These are phyloP conservation scores for Phytopythium vexans DNA, from an alignment of 352 stramenopile species.

Conservation along the genomic window DNA sequence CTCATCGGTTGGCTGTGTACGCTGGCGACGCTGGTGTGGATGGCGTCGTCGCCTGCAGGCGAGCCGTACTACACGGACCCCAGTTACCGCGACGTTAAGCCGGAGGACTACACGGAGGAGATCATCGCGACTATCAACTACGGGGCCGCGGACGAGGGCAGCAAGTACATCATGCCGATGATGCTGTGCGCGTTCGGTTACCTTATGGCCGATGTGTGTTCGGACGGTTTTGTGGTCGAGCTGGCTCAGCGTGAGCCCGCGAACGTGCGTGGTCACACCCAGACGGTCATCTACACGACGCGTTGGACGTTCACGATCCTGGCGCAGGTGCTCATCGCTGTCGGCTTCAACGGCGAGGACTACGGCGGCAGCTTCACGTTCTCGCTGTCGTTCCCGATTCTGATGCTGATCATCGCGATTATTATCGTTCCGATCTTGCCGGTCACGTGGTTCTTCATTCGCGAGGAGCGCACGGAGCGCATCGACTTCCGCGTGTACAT, in stretches of 20 bases:
- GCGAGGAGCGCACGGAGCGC: conserved; percentile 24
- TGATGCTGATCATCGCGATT: conserved; percentile 38
- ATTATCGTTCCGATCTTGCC: conserved; percentile 27
- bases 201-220: conserved; percentile 41
- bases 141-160: conserved; percentile 23
- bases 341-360: conserved; percentile 47
- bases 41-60: conserved; percentile 27
- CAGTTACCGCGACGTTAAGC: conserved; percentile 29
- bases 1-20: conserved; percentile 42
- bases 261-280: conserved; percentile 36
- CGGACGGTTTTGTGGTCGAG: conserved; percentile 48
- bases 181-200: conserved; percentile 45
- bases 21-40: conserved; percentile 34
- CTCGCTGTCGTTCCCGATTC: conserved; percentile 33
- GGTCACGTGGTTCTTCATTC: conserved; percentile 40
- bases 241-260: conserved; percentile 43
- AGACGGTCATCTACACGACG: conserved; percentile 51
- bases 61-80: conserved; percentile 39
- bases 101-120: conserved; percentile 34
- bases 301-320: conserved; percentile 35
- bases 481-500: conserved; percentile 45
- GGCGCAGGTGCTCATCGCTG: conserved; percentile 31
- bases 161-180: conserved; percentile 41
- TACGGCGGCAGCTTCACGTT: conserved; percentile 51
- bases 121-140: conserved; percentile 39